Evolutionary conservation across 441 rosid species (phyloP).

Genomic region (Biscutella laevigata): DNA sequence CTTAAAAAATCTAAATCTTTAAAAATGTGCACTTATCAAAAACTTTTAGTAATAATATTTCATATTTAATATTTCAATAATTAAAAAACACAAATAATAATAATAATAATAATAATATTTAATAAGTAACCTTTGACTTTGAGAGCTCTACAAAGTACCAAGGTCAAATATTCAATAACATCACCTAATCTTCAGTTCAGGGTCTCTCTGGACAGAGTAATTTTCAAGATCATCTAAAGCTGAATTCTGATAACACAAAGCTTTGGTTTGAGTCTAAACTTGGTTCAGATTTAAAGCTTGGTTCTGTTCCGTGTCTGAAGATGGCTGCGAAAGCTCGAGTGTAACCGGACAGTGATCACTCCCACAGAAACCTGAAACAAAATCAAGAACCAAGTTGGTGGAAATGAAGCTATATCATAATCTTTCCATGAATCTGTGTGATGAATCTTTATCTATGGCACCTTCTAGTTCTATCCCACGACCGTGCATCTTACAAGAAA

Average conservation of each 20-base stretch:
- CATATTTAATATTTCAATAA: too few species aligned
- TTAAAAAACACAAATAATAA: too few species aligned
- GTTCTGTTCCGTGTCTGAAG: constrained; percentile 22
- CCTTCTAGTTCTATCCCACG: constrained; percentile 80
- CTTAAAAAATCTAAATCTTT: background rate
- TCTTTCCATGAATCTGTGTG: background rate
- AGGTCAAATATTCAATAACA: constrained; percentile 8
- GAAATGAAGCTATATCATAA: background rate
- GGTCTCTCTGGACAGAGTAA: background rate
- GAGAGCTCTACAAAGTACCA: constrained; percentile 2
- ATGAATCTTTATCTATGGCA: constrained; percentile 12
- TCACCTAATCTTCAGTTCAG: background rate
- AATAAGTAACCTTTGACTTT: background rate
- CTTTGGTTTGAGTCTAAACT: constrained; percentile 3
- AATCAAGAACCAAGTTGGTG: constrained; percentile 15
- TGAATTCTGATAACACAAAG: constrained; percentile 1
- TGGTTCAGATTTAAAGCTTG: too few species aligned
- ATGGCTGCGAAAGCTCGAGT: constrained; percentile 50
- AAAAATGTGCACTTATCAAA: background rate
- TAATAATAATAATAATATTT: too few species aligned
- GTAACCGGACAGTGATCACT: constrained; percentile 93
- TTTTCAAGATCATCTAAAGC: background rate
- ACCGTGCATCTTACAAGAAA: constrained; percentile 71
- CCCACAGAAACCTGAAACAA: constrained; percentile 58
- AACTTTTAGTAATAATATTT: too few species aligned